Percentiles rank a stretch among this genome's conserved stretches.
phyloP scores from a whole-genome alignment of 2,329 filamentous ascomycete genomes.

The Corynespora cassiicola region DNA sequence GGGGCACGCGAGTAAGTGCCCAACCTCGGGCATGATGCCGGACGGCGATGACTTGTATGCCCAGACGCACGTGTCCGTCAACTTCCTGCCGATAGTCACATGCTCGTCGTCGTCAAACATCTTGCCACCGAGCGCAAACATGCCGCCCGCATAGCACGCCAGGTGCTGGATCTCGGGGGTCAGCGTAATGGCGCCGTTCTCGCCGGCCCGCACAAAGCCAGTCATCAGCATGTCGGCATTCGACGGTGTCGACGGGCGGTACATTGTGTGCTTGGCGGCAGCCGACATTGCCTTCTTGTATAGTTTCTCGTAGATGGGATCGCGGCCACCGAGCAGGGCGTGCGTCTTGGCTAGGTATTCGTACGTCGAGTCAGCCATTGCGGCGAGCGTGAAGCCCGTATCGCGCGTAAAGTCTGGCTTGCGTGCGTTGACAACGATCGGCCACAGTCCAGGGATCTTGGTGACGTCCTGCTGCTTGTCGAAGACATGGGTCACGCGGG shows the following conservation, averaged over 20 bases:
- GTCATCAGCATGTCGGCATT: slow-evolving; percentile 55
- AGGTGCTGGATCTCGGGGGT: slow-evolving; percentile 64
- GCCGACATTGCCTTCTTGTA: slow-evolving; percentile 61
- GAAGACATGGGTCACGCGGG: slow-evolving; percentile 50
- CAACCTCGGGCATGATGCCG: slow-evolving; percentile 68
- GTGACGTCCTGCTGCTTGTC: slow-evolving; percentile 51
- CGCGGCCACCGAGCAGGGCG: slow-evolving; percentile 53
- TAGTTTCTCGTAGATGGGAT: slow-evolving; percentile 56
- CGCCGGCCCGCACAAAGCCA: slow-evolving; percentile 50
- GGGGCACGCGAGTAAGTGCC: slow-evolving; percentile 59
- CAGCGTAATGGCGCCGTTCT: slow-evolving; percentile 38
- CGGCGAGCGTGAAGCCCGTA: slow-evolving; percentile 40
- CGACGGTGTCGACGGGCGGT: slow-evolving; percentile 56
- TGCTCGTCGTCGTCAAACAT: slow-evolving; percentile 62
- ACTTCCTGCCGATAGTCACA: slow-evolving; percentile 61
- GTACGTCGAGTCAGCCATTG: slow-evolving; percentile 46
- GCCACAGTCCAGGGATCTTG: slow-evolving; percentile 56
- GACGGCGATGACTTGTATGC: slow-evolving; percentile 63
- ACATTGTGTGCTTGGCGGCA: slow-evolving; percentile 54
- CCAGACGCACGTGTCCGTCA: slow-evolving; percentile 69
- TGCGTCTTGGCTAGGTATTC: slow-evolving; percentile 55
- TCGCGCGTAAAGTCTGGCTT: slow-evolving; percentile 50
- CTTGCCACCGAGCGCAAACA: slow-evolving; percentile 66
- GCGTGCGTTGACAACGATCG: slow-evolving; percentile 51
- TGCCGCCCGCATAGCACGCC: slow-evolving; percentile 66